These are phyloP conservation scores for Meyerozyma carpophila DNA, from an alignment of 1,139 yeast species.

Conservation along the genomic window DNA sequence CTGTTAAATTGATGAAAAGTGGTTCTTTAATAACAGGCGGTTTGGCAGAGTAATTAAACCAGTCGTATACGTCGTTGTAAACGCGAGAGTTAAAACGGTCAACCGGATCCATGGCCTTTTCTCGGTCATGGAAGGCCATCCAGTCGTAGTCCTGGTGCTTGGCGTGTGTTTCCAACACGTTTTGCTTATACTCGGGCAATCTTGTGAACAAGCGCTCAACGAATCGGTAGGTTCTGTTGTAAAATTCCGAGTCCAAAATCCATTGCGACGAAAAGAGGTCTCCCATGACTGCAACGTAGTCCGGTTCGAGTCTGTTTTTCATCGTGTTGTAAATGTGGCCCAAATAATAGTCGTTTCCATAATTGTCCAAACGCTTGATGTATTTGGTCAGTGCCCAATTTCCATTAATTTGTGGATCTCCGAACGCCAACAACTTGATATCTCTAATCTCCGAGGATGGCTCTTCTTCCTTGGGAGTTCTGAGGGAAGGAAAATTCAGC, in stretches of 20 bases:
- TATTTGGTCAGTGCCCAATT: conserved; percentile 69
- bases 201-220: conserved; percentile 59
- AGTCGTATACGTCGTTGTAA: conserved; percentile 58
- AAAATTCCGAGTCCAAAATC: conserved; percentile 85
- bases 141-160: conserved; percentile 53
- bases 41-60: conserved; percentile 43
- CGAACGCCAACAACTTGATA: conserved; percentile 70
- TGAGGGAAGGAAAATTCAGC: conserved; percentile 26
- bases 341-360: conserved; percentile 81
- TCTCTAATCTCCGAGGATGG: conserved; percentile 28
- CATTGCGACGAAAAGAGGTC: conserved; percentile 94
- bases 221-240: conserved; percentile 68
- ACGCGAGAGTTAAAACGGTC: conserved; percentile 45
- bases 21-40: conserved; percentile 40
- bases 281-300: conserved; percentile 86
- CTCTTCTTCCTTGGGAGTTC: conserved; percentile 5
- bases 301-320: conserved; percentile 60
- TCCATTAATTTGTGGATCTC: conserved; percentile 96
- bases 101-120: conserved; percentile 32
- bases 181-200: conserved; percentile 43
- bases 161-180: conserved; percentile 41
- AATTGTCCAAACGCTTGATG: conserved; percentile 72
- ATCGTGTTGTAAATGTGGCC: conserved; percentile 75
- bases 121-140: conserved; percentile 39
- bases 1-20: conserved; percentile 74